Conservation (phyloP, 2,329 filamentous ascomycete species). For the Tolypocladium guangdongense region DNA sequence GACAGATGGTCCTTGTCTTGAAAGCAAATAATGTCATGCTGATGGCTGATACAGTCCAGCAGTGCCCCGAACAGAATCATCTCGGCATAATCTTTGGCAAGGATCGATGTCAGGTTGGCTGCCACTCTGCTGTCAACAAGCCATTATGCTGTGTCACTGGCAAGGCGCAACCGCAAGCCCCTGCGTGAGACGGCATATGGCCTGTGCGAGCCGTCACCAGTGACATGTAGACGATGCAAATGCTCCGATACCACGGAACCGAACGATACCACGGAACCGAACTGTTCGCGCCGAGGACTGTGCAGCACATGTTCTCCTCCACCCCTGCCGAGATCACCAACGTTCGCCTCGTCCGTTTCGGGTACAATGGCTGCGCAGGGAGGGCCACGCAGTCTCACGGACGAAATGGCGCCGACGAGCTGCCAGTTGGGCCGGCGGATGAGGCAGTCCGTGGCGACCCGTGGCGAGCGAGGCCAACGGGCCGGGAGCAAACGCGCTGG, state of each 20-base stretch:
- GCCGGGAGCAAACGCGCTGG: not conserved
- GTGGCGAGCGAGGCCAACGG: not conserved
- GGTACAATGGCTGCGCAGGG: not conserved
- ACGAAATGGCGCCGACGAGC: not conserved
- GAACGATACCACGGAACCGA: not conserved
- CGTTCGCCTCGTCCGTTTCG: not conserved
- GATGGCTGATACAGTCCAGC: not conserved
- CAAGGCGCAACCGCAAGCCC: not conserved
- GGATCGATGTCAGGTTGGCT: not conserved
- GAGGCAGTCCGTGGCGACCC: not conserved
- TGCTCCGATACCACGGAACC: not conserved
- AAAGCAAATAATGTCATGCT: not conserved
- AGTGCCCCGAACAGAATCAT: not conserved
- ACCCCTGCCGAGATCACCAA: not conserved
- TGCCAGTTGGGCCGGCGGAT: not conserved
- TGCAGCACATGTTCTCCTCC: not conserved
- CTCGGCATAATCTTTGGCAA: not conserved
- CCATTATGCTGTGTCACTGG: not conserved
- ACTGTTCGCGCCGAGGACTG: not conserved
- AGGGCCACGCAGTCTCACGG: not conserved
- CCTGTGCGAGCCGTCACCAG: not conserved
- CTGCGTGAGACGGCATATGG: not conserved
- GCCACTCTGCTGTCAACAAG: no score
- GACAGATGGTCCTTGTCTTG: not conserved
- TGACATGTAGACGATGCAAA: not conserved